Base-by-base conservation (phyloP, 768 basidiomycete genomes). In the Tricholoma matsutake region DNA sequence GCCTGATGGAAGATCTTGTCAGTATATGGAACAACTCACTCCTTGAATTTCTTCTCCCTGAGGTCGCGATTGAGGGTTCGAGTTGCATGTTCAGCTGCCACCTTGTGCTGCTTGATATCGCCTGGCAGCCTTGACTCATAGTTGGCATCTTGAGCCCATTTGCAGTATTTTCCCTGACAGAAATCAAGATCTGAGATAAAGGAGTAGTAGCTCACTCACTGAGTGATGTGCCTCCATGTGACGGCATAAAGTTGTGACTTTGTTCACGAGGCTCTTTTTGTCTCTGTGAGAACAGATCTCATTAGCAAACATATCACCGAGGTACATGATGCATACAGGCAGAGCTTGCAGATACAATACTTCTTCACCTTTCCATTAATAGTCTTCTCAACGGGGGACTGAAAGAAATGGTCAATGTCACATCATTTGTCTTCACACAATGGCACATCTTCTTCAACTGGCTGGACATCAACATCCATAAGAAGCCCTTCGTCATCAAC, bases 101-200 rank as follows among this genome's bases (percentile, higher is more conserved):
- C 64, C 60, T 71, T 69, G 16, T 62, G 63, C 32, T 20, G 35
- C 35, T 56, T 55, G 32, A 61, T 43, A 58, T 73, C 69, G 0
- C 63, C 56, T 0, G 66, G 69, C 11, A 78, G 65, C 63, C 65
- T 76, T 8, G 74, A 77, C 41, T 58, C 34, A 58, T 76, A 72
- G 9, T 63, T 58, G 47, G 64, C 63, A 9, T 64, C 58, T 11
- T 67, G 54, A 16, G 60, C 63, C 76, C 75, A 77, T 22, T 67
- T 67, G 5, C 35, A 58, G 58, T 77, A 76, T 29, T 20, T 45
- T 20, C 43, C 43, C 43, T 45, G 4, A 45, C 18, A 20, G 6
- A 45, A 22, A n/a, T n/a, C n/a, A n/a, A n/a, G n/a, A n/a, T n/a
- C n/a, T n/a, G n/a, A n/a, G n/a, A n/a, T n/a, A n/a, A n/a, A n/a